These are phyloP conservation scores for Neopestalotiopsis rosae DNA, from an alignment of 2,329 filamentous ascomycete species.

Conservation along the genomic window DNA sequence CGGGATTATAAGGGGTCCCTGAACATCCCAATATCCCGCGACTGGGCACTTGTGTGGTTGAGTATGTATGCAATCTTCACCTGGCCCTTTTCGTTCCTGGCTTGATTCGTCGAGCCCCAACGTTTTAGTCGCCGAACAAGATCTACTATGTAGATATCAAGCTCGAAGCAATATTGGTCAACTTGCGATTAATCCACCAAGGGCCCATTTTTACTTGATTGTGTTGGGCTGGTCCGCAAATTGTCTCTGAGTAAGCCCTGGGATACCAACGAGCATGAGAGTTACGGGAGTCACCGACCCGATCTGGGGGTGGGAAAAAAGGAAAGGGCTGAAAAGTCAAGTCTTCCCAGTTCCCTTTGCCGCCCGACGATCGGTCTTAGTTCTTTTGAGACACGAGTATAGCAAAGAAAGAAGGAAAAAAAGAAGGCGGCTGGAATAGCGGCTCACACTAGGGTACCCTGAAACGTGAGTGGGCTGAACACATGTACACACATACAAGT, in stretches of 20 bases:
- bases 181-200: neutral
- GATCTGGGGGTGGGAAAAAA: neutral
- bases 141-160: no score
- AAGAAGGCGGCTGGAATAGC: neutral
- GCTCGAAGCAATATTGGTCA: no score
- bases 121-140: no score
- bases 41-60: neutral
- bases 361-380: neutral
- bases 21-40: neutral
- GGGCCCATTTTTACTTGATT: neutral
- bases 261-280: neutral
- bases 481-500: neutral
- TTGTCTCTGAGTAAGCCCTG: neutral
- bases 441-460: neutral
- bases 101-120: no score
- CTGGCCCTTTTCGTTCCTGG: no score
- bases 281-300: slow-evolving; percentile 6
- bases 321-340: no score
- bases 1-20: neutral
- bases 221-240: neutral
- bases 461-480: slow-evolving; percentile 12
- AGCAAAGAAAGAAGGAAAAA: neutral
- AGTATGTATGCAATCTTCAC: no score
- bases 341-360: neutral
- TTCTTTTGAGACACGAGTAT: slow-evolving; percentile 1